A percentile compares a stretch with the other conserved stretches of the same genome.
Evolutionary conservation across 257 asterid species (phyloP).

Genomic region (Pogostemon cablin): DNA sequence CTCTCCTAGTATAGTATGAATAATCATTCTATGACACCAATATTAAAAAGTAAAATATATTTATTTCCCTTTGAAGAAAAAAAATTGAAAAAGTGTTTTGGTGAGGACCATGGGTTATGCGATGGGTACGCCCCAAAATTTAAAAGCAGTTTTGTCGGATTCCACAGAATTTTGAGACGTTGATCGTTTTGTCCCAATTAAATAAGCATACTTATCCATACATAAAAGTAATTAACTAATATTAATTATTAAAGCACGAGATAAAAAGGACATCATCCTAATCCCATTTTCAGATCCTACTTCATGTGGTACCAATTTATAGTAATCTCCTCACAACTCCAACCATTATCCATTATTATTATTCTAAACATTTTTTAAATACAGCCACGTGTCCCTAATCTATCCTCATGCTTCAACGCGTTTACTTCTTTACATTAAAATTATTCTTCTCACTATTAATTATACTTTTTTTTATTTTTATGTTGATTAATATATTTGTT

Average conservation of each 20-base stretch:
- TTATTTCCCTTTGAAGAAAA: no score
- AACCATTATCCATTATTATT: constrained; percentile 12
- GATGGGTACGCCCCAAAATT: constrained; percentile 33
- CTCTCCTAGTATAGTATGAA: no score
- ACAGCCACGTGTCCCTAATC: constrained; percentile 44
- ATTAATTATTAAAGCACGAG: background rate
- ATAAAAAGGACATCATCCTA: constrained; percentile 23
- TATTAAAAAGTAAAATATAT: no score
- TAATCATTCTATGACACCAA: no score
- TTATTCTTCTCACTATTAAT: background rate
- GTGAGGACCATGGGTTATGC: constrained; percentile 30
- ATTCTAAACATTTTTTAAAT: constrained; percentile 24
- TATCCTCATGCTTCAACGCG: constrained; percentile 39
- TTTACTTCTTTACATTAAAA: constrained; percentile 15
- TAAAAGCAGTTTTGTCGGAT: constrained; percentile 52
- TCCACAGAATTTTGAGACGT: constrained; percentile 49
- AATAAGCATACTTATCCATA: constrained; percentile 26
- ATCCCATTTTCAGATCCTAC: constrained; percentile 31
- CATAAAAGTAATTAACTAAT: background rate
- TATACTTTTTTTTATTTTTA: background rate
- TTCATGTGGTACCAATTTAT: constrained; percentile 20
- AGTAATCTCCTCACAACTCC: constrained; percentile 27
- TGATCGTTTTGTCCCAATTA: constrained; percentile 36
- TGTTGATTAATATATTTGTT: no score
- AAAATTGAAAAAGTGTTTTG: no score